phyloP scores from a whole-genome alignment of 2,329 filamentous ascomycete species.

The Aspergillus chevalieri region DNA sequence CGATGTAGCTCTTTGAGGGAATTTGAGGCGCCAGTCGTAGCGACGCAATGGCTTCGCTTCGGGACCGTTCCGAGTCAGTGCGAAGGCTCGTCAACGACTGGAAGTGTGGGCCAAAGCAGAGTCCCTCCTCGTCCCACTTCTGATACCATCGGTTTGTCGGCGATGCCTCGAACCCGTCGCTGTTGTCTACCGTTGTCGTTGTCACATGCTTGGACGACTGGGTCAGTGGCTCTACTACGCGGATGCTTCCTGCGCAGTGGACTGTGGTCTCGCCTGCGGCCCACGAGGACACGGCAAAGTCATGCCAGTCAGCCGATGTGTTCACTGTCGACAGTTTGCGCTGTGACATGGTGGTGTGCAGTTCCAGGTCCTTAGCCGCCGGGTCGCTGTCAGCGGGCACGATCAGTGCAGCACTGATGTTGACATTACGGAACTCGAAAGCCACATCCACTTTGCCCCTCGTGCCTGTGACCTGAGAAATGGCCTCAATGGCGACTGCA shows the following conservation, averaged over 20 bases:
- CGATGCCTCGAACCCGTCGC: background rate
- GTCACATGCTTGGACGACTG: background rate
- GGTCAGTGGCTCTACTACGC: background rate
- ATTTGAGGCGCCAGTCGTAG: no score
- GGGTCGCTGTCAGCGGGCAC: background rate
- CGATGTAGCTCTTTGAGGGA: no score
- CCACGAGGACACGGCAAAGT: background rate
- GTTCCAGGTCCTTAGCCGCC: background rate
- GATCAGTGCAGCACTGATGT: background rate
- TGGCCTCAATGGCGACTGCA: background rate
- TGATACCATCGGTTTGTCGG: conserved; percentile 4
- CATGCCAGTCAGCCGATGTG: background rate
- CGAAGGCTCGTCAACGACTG: conserved; percentile 1
- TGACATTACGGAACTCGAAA: conserved; percentile 7
- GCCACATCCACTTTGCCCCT: conserved; percentile 1
- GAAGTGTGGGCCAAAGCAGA: conserved; percentile 6
- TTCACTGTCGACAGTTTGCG: background rate
- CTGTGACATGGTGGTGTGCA: background rate
- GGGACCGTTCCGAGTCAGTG: no score
- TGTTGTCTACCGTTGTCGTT: background rate
- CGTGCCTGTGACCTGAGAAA: no score
- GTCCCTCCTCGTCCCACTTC: conserved; percentile 2
- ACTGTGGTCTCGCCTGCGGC: background rate
- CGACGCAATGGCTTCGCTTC: no score
- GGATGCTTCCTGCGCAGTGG: no score